These are phyloP conservation scores for Epichloe glyceriae DNA, from an alignment of 2,329 filamentous ascomycete species.

Conservation along the genomic window DNA sequence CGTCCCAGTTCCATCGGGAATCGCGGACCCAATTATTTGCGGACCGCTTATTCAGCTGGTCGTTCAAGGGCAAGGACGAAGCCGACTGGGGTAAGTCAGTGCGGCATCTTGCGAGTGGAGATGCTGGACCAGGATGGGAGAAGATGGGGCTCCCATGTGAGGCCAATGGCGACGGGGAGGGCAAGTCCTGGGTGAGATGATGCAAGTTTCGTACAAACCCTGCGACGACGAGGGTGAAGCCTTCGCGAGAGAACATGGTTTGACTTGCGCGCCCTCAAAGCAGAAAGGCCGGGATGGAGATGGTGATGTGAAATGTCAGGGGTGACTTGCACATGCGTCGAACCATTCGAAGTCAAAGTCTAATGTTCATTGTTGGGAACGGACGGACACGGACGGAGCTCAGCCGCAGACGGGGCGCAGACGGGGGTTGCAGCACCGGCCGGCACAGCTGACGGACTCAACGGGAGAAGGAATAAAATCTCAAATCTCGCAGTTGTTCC, in stretches of 20 bases:
- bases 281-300: neutral
- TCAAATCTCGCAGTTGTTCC: too few relatives aligned
- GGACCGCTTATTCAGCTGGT: conserved; percentile 12
- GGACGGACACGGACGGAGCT: too few relatives aligned
- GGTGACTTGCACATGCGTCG: too few relatives aligned
- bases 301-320: neutral
- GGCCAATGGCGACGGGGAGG: conserved; percentile 8
- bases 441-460: too few relatives aligned
- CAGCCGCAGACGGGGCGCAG: too few relatives aligned
- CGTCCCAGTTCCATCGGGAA: conserved; percentile 19
- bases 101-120: neutral
- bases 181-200: conserved; percentile 11
- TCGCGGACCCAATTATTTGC: conserved; percentile 15
- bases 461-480: too few relatives aligned
- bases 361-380: too few relatives aligned
- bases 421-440: too few relatives aligned
- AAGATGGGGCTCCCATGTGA: conserved; percentile 7
- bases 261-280: too few relatives aligned
- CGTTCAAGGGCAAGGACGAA: conserved; percentile 10
- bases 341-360: too few relatives aligned
- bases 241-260: conserved; percentile 12
- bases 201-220: conserved; percentile 8
- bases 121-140: conserved; percentile 1
- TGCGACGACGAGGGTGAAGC: conserved; percentile 13
- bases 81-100: conserved; percentile 5